Conservation (phyloP, 2,329 filamentous ascomycete genomes). For the Aspergillus ruber region DNA sequence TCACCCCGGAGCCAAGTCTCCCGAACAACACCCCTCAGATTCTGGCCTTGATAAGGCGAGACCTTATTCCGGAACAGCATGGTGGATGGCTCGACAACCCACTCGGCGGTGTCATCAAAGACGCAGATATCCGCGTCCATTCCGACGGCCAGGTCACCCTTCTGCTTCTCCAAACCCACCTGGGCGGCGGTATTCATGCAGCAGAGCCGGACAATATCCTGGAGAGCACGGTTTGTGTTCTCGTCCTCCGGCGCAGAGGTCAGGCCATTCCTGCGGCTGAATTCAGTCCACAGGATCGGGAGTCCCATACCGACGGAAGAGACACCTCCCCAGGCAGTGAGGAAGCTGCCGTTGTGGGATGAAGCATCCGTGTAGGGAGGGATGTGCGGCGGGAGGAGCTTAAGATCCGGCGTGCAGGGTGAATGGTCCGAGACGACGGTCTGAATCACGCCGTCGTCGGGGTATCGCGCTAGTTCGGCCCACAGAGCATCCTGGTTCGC, state of each 20-base stretch:
- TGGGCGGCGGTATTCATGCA: slow-evolving; percentile 80
- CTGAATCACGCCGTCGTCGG: slow-evolving; percentile 67
- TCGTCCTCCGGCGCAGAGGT: slow-evolving; percentile 31
- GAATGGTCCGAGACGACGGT: slow-evolving; percentile 95
- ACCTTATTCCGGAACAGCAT: slow-evolving; percentile 96
- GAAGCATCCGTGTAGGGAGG: slow-evolving; percentile 38
- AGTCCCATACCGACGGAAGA: slow-evolving; percentile 88
- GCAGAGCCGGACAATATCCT: slow-evolving; percentile 81
- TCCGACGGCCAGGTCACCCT: slow-evolving; percentile 73
- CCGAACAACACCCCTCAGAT: slow-evolving; percentile 67
- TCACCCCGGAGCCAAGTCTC: slow-evolving; percentile 81
- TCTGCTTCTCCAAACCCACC: slow-evolving; percentile 72
- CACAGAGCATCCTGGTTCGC: slow-evolving; percentile 80
- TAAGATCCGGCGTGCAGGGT: slow-evolving; percentile 90
- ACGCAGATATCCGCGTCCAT: slow-evolving; percentile 88
- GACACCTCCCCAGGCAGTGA: slow-evolving; percentile 93
- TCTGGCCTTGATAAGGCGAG: slow-evolving; percentile 79
- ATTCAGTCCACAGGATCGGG: slow-evolving; percentile 79
- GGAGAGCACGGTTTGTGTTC: slow-evolving; percentile 50
- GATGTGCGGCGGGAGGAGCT: slow-evolving; percentile 70
- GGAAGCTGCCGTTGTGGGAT: slow-evolving; percentile 68
- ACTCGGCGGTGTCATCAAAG: slow-evolving; percentile 75
- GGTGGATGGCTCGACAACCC: slow-evolving; percentile 64
- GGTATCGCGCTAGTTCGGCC: slow-evolving; percentile 61
- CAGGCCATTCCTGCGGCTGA: slow-evolving; percentile 52